Evolutionary conservation across 495 filamentous ascomycete species (phyloP), one percentile per base, ranked within the genome.

Genomic region (Penicillium lividum): DNA sequence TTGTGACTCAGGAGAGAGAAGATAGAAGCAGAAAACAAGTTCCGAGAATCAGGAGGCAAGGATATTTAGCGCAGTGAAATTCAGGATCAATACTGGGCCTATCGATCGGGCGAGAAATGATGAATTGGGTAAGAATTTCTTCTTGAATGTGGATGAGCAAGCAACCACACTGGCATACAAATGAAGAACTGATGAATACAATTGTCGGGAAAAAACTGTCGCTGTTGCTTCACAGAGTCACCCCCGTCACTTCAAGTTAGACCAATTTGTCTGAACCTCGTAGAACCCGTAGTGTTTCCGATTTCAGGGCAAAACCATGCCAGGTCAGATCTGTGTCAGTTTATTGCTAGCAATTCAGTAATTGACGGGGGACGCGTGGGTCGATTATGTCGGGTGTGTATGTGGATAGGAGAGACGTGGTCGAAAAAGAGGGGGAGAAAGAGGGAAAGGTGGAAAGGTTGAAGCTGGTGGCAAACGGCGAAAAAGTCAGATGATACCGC

Each of bases 151-250:
- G 66, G 68, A 61, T 60, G 58, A 59, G 58, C 61, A 65, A 68
- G 59, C 51, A 54, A 58, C 65, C 62, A 64, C 70, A 70, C 71
- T 73, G 72, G 72, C 63, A 74, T 73, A 76, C 70, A 75, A 69
- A 71, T 63, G 58, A 68, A 70, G 64, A 71, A 45, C 56, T 63
- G 68, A 60, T 62, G 64, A 61, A 68, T 71, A 75, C 67, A 71
- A 69, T 62, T 57, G 42, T 47, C 54, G 56, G 60, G 53, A 58
- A 60, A 53, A 56, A 61, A 57, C 53, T 57, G 57, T 45, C 51
- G 29, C 52, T 60, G 57, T 38, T 60, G 56, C 49, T 60, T 58
- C 40, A 40, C 38, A 61, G 47, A 67, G 59, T 61, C 62, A 63
- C 55, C 62, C 34, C 58, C 62, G 47, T 62, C 54, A 59, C 62